These are phyloP conservation scores for Entrophospora sp. DNA, from an alignment of 192 early-diverging fungal species.

Conservation along the genomic window DNA sequence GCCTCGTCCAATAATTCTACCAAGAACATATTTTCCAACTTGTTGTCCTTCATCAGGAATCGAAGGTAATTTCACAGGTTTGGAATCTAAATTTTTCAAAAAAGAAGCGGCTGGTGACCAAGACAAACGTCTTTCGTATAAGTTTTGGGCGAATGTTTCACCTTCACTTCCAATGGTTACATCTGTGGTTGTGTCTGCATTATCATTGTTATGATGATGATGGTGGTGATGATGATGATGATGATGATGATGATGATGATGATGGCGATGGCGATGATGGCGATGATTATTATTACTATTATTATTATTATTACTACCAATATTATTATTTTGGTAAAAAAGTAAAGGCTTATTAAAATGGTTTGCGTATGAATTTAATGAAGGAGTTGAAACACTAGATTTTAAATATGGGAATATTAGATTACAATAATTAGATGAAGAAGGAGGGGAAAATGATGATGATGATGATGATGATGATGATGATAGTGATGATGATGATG, in stretches of 20 bases:
- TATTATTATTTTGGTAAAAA: background rate
- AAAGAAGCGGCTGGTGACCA: slow-evolving; percentile 32
- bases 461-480: no score
- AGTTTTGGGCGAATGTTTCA: background rate
- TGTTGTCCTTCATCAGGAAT: slow-evolving; percentile 61
- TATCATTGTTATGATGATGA: background rate
- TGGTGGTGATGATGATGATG: background rate
- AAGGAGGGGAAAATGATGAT: no score
- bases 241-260: background rate
- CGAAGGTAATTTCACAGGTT: background rate
- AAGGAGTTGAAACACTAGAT: background rate
- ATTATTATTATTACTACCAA: background rate
- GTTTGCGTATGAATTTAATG: background rate
- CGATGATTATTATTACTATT: background rate
- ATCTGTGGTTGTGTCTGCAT: background rate
- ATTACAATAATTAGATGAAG: no score
- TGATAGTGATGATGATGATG: no score
- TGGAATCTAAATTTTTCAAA: slow-evolving; percentile 3
- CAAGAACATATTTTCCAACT: slow-evolving; percentile 63
- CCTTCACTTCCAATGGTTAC: background rate
- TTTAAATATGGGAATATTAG: background rate
- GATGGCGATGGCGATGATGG: no score
- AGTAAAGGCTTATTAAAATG: background rate
- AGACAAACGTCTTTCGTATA: background rate
- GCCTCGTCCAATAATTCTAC: slow-evolving; percentile 61